Base-by-base conservation (phyloP, 208 protist genomes). In the Tritrichomonas foetus region DNA sequence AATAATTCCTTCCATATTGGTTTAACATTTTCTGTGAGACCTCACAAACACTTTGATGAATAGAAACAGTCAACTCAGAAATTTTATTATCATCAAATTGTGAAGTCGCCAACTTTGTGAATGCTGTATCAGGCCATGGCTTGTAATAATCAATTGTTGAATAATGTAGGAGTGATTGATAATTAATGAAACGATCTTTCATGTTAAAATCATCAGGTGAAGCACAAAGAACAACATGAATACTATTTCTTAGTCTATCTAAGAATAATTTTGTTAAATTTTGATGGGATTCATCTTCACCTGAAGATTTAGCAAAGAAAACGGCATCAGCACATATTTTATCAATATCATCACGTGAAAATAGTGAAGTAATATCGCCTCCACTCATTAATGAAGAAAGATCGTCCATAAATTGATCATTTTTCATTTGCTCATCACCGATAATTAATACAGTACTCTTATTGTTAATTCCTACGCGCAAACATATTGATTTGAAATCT, bases 61-160 rank as follows among this genome's bases (percentile, higher is more conserved):
- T 97, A 27, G 94, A 93, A 27, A 98, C 98, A 93, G 97, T 98
- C 78, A 98, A 95, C 75, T 97, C 78, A 72, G 96, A 95, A 27
- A 99, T 57, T 36, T 78, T 95, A 33, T 49, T 27, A 39, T 92
- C 39, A 47, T 39, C 61, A 33, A 94, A 66, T 30, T 20, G 33
- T 50, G 36, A 27, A 78, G 96, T 94, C 16, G 97, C 97, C 57
- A 99, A 97, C 9, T 95, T 96, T 22, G 95, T 66, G 20, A 99
- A 96, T 16, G 98, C 98, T 64, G 98, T 97, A 36, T 95, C 93
- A n/a, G 98, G 98, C 98, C 98, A 99, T 93, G 97, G 96, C 94
- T 97, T 96, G 94, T 98, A 98, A 98, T 98, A 99, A 95, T 99
- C 98, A 94, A 99, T 98, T 20, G 97, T 98, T 95, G 97, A 98